Evolutionary conservation across 1,284 basidiomycete genomes (phyloP), one percentile per base, ranked within the genome.

Genomic region (Kwoniella shivajii): DNA sequence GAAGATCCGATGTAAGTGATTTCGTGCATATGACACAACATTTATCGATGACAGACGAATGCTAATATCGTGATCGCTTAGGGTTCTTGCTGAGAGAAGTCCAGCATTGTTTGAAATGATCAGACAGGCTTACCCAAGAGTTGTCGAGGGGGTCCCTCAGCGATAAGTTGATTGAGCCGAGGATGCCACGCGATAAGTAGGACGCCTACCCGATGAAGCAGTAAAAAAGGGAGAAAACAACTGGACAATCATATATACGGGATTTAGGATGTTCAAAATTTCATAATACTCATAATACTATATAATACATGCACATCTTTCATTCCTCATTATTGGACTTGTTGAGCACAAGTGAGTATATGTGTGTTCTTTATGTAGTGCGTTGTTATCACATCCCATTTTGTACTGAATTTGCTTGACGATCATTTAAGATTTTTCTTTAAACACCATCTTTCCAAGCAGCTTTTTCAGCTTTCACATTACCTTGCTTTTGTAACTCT

Each of bases 1-100:
- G 89, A 91, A 75, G 88, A 91, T 70, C 89, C 88, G 1, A 84
- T 88, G 65, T 69, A 41, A 61, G 68, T 66, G 5, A 30, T n/a
- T 14, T 18, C 30, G 14, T 22, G 6, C 37, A 18, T 26, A 34
- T 31, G 6, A 11, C 20, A 22, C 2, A 11, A 9, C 18, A 1
- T 16, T 24, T 37, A 30, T 14, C 13, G 16, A 29, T 44, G 29
- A 14, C 33, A 27, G n/a, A 2, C 37, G 11, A 14, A 9, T 30
- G 34, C 31, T 56, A 33, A 52, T 18, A 13, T 50, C 38, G 36
- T 60, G 44, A 47, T 16, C 4, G 14, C 7, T 24, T 41, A 66
- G 66, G 59, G 61, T 74, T 6, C 79, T 92, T 37, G 86, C 86
- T 4, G 80, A 85, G 43, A 83, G 90, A 42, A 86, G 88, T 22